Base-by-base conservation (phyloP, 2,329 filamentous ascomycete genomes). In the Elsinoe fawcettii region DNA sequence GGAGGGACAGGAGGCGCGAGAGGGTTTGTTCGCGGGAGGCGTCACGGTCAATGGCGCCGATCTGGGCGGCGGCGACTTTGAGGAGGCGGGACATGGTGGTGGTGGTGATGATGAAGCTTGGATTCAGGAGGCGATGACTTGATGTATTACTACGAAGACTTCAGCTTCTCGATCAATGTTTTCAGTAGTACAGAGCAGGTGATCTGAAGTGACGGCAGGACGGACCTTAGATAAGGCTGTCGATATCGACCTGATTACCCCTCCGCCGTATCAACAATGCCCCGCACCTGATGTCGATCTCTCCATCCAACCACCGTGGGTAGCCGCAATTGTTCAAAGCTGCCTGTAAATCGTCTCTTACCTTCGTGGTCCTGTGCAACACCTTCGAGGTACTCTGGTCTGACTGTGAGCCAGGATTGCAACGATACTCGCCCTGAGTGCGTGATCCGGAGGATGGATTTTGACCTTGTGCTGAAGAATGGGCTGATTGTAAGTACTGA, bases 41-140 rank as follows among this genome's bases (percentile, higher is more conserved):
- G 25, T 67, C 66, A 32, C 69, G 68, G 63, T 78, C 67, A 51
- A 77, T 72, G 0, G 75, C 70, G 58, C 79, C 79, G 64, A 82
- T 70, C 66, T 81, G 79, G 60, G 78, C 79, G 0, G 78, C 79
- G 2, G 78, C 79, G n/a, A 81, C 71, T 55, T 68, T 74, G 59
- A 78, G 63, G 37, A 64, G 71, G 56, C 74, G 68, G 41, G 71
- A 55, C 73, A 75, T 74, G 14, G 18, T 51, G 46, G 11, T 51
- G 30, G 74, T 74, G 14, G 18, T 9, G 27, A 30, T 30, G 27
- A 30, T 30, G 27, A 30, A 30, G 27, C 27, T 30, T 30, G n/a
- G n/a, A n/a, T n/a, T n/a, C n/a, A n/a, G n/a, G n/a, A n/a, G n/a
- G n/a, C n/a, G n/a, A n/a, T n/a, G n/a, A n/a, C n/a, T n/a, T n/a